Conservation (phyloP, 2,329 filamentous ascomycete species). For the Fusarium nematophilum region DNA sequence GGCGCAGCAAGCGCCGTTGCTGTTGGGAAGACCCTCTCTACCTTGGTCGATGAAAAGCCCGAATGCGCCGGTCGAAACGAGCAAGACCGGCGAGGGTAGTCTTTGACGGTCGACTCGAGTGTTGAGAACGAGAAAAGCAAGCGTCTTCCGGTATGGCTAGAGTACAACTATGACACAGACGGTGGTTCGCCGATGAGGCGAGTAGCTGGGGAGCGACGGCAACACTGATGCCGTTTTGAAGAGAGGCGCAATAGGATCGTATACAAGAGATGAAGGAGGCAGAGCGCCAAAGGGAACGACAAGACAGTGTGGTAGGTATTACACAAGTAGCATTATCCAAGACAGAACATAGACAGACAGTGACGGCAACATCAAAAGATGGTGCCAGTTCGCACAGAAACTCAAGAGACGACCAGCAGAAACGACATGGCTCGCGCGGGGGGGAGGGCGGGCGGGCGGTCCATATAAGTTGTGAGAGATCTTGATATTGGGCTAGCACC, state of each 20-base stretch:
- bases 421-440: slow-evolving; percentile 29
- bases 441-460: slow-evolving; percentile 39
- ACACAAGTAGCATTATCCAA: slow-evolving; percentile 29
- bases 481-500: slow-evolving; percentile 25
- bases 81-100: neutral
- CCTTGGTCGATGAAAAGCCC: slow-evolving; percentile 1
- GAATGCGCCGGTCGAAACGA: slow-evolving; percentile 3
- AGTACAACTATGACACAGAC: slow-evolving; percentile 15
- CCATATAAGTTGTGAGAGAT: slow-evolving; percentile 47
- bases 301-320: slow-evolving; percentile 11
- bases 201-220: slow-evolving; percentile 16
- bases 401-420: slow-evolving; percentile 28
- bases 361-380: slow-evolving; percentile 17
- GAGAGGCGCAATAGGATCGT: slow-evolving; percentile 7
- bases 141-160: neutral
- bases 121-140: neutral
- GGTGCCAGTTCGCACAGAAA: slow-evolving; percentile 24
- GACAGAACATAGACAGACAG: slow-evolving; percentile 13
- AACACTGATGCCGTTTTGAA: slow-evolving; percentile 22
- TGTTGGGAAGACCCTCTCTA: slow-evolving; percentile 3
- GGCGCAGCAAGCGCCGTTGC: slow-evolving; percentile 20
- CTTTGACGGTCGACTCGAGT: slow-evolving; percentile 6
- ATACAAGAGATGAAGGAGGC: slow-evolving; percentile 6
- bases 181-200: slow-evolving; percentile 2
- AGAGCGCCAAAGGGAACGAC: slow-evolving; percentile 15